A percentile compares a stretch with the other conserved stretches of the same genome.
Evolutionary conservation across 2,329 filamentous ascomycete species (phyloP).

Genomic region (Sarocladium kiliense): DNA sequence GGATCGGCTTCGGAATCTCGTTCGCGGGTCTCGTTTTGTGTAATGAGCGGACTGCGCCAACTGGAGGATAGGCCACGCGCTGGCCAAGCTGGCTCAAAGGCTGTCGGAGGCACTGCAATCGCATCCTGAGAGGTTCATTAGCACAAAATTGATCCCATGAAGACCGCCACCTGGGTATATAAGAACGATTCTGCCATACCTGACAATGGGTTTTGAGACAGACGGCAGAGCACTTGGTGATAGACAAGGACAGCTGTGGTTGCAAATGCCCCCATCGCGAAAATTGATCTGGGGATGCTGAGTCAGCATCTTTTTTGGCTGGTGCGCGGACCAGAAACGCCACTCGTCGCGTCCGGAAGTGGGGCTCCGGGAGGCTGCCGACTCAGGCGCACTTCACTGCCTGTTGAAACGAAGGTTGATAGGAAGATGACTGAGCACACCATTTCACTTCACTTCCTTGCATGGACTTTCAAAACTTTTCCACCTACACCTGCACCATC

Average conservation of each 20-base stretch:
- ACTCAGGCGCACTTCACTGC: not conserved
- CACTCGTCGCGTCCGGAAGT: not conserved
- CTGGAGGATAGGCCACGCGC: conserved; percentile 24
- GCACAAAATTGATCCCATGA: not conserved
- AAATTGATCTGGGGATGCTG: conserved; percentile 4
- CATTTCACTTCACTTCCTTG: not conserved
- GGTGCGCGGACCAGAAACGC: conserved; percentile 2
- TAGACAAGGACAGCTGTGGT: not conserved
- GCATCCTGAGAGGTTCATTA: conserved; percentile 22
- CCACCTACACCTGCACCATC: no score
- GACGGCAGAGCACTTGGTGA: not conserved
- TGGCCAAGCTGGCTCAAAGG: conserved; percentile 25
- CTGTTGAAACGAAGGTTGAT: not conserved
- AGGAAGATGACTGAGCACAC: not conserved
- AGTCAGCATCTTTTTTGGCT: not conserved
- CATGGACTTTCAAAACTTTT: no score
- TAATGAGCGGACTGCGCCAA: conserved; percentile 33
- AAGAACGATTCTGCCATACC: not conserved
- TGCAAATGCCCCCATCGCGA: conserved; percentile 2
- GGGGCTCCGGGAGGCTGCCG: conserved; percentile 4
- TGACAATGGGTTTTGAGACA: not conserved
- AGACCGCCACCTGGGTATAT: not conserved
- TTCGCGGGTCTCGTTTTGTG: conserved; percentile 34
- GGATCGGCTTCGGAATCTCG: conserved; percentile 63
- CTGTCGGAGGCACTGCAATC: conserved; percentile 24